Conservation (phyloP, 208 protist genomes). For the Leptomonas seymouri region DNA sequence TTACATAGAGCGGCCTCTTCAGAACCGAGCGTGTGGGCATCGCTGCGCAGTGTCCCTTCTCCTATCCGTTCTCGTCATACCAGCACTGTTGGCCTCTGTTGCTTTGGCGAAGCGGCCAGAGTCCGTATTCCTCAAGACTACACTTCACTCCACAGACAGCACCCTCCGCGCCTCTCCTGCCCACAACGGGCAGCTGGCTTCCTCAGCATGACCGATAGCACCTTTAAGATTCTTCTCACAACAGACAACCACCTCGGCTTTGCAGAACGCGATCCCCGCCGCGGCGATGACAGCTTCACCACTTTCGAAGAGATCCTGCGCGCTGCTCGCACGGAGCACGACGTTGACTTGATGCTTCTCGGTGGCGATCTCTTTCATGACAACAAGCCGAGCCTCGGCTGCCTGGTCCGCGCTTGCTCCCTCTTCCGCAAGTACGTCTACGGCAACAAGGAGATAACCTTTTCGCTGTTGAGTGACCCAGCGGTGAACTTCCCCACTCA, state of each 20-base stretch:
- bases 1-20: too few species aligned
- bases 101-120: too few species aligned
- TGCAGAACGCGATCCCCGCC: slow-evolving; percentile 94
- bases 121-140: too few species aligned
- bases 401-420: slow-evolving; percentile 86
- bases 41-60: too few species aligned
- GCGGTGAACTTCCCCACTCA: slow-evolving; percentile 91
- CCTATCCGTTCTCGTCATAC: too few species aligned
- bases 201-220: slow-evolving; percentile 38
- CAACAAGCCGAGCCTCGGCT: slow-evolving; percentile 97
- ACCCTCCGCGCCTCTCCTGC: neutral
- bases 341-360: slow-evolving; percentile 97
- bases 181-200: neutral
- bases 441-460: slow-evolving; percentile 87
- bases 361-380: slow-evolving; percentile 99
- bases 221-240: slow-evolving; percentile 91
- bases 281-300: slow-evolving; percentile 98
- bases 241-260: slow-evolving; percentile 98
- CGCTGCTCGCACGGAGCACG: slow-evolving; percentile 88
- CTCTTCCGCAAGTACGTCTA: slow-evolving; percentile 93
- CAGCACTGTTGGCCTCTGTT: too few species aligned
- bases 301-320: slow-evolving; percentile 98
- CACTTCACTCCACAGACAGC: slow-evolving; percentile 1
- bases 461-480: slow-evolving; percentile 94
- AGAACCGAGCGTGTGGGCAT: too few species aligned